Evolutionary conservation across 2,329 filamentous ascomycete genomes (phyloP), one percentile per base, ranked within the genome.

Genomic region (Teratosphaeria zuluensis): DNA sequence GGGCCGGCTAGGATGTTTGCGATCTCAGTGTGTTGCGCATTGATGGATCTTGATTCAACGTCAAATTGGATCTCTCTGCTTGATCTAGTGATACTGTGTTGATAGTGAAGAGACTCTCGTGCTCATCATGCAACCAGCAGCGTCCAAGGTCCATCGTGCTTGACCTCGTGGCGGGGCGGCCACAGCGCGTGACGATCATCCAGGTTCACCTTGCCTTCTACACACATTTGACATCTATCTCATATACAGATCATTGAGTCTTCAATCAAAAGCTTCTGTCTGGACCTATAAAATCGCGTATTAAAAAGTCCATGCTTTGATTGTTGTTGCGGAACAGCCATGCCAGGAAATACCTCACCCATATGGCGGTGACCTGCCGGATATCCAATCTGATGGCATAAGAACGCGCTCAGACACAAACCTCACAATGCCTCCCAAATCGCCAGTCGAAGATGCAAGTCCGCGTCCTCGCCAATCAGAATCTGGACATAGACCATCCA

Each of bases 371-470:
- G 24, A 28, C 24, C 24, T 28, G 2, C 24, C 24, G 24, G 24
- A 28, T 2, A 28, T 28, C 24, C 24, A 28, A 28, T 28, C 24
- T 28, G 24, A 28, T 28, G 24, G 24, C 24, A 2, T 28, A 4
- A 28, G 24, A 4, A 28, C 4, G 24, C 24, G 24, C 2, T 28
- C 24, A 28, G 24, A 28, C 42, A 48, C 42, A 8, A 7, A 5
- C 16, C 19, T n/a, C 8, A 33, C 5, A 14, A 65, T 65, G 63
- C 56, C 63, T 14, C 48, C 46, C 31, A 46, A 61, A 51, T 54
- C 61, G 24, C 61, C 61, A 16, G 52, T 59, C 51, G 62, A 61
- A 52, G 61, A 61, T 52, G 46, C 46, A n/a, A 55, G 46, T 11
- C 51, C 56, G 53, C 63, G 58, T 31, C 57, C 57, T n/a, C 59